Evolutionary conservation across 2,329 filamentous ascomycete species (phyloP).

Genomic region (Magnaporthales sp.): DNA sequence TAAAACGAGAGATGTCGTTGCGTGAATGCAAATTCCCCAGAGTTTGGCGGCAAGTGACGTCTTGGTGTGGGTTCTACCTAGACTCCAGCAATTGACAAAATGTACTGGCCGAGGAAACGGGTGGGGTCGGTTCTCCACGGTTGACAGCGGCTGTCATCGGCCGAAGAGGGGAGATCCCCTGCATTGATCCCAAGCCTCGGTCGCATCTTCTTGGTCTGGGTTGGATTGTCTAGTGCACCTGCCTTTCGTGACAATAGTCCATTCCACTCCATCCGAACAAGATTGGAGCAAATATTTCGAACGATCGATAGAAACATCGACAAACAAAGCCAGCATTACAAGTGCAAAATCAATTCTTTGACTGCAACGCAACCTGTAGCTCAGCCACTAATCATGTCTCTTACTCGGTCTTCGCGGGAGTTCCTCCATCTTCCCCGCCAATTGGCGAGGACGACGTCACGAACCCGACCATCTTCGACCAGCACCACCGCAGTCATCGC

Average conservation of each 20-base stretch:
- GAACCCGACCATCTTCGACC: background rate
- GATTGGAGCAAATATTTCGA: background rate
- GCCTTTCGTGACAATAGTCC: no score
- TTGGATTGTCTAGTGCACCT: background rate
- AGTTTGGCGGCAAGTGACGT: background rate
- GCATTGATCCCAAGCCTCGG: background rate
- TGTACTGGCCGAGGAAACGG: background rate
- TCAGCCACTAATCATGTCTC: background rate
- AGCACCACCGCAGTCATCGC: background rate
- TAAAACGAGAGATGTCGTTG: background rate
- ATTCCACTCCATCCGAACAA: background rate
- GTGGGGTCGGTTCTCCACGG: slow-evolving; percentile 16
- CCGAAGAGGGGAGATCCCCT: slow-evolving; percentile 6
- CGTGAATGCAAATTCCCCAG: background rate
- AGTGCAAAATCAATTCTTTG: background rate
- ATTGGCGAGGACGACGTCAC: slow-evolving; percentile 1
- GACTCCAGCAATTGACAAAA: background rate
- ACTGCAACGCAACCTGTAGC: background rate
- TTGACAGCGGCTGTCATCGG: slow-evolving; percentile 36
- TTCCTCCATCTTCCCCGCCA: slow-evolving; percentile 4
- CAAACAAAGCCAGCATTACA: background rate
- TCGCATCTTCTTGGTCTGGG: background rate
- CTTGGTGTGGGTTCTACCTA: background rate
- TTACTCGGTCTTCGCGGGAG: slow-evolving; percentile 4
- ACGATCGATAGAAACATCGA: background rate